Base-by-base conservation (phyloP, 1,284 basidiomycete genomes). In the Ustilago nuda region DNA sequence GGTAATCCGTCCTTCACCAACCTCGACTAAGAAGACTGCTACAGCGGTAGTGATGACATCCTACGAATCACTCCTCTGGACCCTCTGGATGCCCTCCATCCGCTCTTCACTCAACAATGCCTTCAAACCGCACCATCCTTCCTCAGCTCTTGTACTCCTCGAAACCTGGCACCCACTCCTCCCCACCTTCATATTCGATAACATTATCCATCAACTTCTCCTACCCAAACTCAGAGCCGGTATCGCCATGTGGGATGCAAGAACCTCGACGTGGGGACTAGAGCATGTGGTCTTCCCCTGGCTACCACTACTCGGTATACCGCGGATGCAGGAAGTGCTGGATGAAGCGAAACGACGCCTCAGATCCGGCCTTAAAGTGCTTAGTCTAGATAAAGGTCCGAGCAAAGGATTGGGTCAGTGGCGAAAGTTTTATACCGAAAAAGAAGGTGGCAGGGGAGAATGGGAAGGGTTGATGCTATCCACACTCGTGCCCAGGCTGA, bases 31-130 rank as follows among this genome's bases (percentile, higher is more conserved):
- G 46, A 56, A 19, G 45, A 19, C 7, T 27, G 23, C 23, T 27
- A 27, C 23, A 27, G 19, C 52, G 27, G 17, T 70, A 4, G 58
- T 88, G 0, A 99, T 99, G 97, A 95, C 95, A 6, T 92, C 97
- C 0, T 99, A 93, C 86, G 96, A 99, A 85, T 93, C 92, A 64
- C 88, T 99, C 23, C 87, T 99, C 17, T 99, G 96, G 95, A 93
- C 92, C 72, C 88, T 92, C 8, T 99, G 95, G 96, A 88, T 99
- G 30, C 97, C 97, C 0, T 92, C 90, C 86, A 91, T 99, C n/a
- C 91, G 97, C 35, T 92, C 93, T 0, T 89, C 90, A 4, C 46
- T 71, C n/a, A 55, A 61, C 78, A 90, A 98, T 86, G 91, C 94
- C 23, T 99, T 97, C 96, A 88, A 90, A 17, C 91, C 94, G 0